Evolutionary conservation across 768 basidiomycete species (phyloP).

Genomic region (Rhodotorula sphaerocarpa): DNA sequence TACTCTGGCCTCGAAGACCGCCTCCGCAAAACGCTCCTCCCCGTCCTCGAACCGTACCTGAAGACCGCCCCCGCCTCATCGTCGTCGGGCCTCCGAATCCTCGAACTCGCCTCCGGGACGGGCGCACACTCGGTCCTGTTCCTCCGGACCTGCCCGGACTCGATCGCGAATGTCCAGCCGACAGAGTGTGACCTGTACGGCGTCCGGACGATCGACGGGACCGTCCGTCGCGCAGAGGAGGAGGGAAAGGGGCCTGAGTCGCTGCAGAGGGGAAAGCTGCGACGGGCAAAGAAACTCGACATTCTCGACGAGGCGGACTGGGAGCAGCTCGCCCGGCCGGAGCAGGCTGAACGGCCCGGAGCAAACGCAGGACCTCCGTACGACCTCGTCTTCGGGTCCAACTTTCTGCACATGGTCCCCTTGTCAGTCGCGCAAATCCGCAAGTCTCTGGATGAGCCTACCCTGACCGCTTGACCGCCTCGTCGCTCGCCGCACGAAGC

Average conservation of each 20-base stretch:
- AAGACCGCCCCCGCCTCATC: background rate
- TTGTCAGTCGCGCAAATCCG: conserved; percentile 12
- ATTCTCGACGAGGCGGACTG: conserved; percentile 6
- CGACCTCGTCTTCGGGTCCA: conserved; percentile 17
- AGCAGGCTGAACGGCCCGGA: too few relatives aligned
- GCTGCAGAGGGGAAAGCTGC: background rate
- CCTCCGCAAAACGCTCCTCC: conserved; percentile 7
- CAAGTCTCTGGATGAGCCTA: background rate
- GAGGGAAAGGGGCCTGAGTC: too few relatives aligned
- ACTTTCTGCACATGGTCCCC: conserved; percentile 30
- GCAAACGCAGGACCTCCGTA: too few relatives aligned
- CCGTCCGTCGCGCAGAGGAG: background rate
- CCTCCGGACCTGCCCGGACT: conserved; percentile 1
- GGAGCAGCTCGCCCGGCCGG: background rate
- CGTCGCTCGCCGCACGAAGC: background rate
- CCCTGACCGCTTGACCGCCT: background rate
- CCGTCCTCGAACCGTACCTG: conserved; percentile 10
- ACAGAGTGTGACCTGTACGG: conserved; percentile 22
- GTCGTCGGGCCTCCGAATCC: background rate
- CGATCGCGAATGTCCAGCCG: conserved; percentile 2
- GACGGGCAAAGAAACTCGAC: conserved; percentile 9
- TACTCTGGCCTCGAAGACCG: conserved; percentile 23
- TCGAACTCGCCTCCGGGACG: conserved; percentile 22
- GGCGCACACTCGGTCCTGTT: conserved; percentile 11
- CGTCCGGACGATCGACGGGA: background rate